Percentiles rank a stretch among this genome's conserved stretches.
Evolutionary conservation across 495 filamentous ascomycete genomes (phyloP).

Genomic region (Penicillium paxilli): DNA sequence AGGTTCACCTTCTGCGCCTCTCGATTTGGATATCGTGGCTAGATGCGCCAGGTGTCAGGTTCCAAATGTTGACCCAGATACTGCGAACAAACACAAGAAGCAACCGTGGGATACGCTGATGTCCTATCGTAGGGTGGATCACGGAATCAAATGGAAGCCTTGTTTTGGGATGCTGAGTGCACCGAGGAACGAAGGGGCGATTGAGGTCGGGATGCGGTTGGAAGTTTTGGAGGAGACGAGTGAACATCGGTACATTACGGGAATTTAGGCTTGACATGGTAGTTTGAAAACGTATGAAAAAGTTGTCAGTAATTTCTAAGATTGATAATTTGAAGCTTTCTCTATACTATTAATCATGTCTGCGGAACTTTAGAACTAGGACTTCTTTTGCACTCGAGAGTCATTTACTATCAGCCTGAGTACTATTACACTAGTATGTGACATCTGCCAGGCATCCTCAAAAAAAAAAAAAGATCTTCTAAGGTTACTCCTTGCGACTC

Average conservation of each 20-base stretch:
- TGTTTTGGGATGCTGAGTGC: conserved; percentile 89
- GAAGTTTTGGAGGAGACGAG: conserved; percentile 56
- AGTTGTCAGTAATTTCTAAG: too few relatives aligned
- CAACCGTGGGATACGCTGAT: conserved; percentile 78
- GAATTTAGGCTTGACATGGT: conserved; percentile 18
- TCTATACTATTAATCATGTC: too few relatives aligned
- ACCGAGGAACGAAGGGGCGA: conserved; percentile 48
- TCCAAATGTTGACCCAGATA: conserved; percentile 78
- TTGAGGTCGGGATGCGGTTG: conserved; percentile 55
- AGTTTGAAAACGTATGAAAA: not conserved
- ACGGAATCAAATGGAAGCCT: conserved; percentile 66
- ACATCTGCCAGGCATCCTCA: too few relatives aligned
- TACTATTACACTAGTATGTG: too few relatives aligned
- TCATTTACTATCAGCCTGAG: too few relatives aligned
- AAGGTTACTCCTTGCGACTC: too few relatives aligned
- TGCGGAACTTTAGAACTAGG: too few relatives aligned
- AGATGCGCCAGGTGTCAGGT: conserved; percentile 78
- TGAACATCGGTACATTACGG: conserved; percentile 59
- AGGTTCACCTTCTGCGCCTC: not conserved
- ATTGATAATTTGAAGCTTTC: too few relatives aligned
- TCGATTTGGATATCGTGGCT: conserved; percentile 62
- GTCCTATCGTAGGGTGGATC: conserved; percentile 71
- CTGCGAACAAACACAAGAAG: conserved; percentile 64
- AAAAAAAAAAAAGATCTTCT: too few relatives aligned
- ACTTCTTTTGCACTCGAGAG: too few relatives aligned